Base-by-base conservation (phyloP, 2,329 filamentous ascomycete species). In the Sporothrix phasma region DNA sequence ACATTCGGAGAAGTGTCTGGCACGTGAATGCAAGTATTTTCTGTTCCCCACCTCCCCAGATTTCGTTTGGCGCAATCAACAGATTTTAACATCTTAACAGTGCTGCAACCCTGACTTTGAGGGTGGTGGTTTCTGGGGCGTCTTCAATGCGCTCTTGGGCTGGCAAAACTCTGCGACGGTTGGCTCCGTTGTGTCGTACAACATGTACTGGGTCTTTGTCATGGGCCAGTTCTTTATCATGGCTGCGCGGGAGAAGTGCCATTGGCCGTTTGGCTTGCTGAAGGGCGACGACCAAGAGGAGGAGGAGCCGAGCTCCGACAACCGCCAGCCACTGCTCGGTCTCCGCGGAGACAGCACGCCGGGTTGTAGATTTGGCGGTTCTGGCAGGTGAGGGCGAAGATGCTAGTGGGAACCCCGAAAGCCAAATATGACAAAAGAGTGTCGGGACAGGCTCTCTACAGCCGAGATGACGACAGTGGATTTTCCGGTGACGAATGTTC, bases 81-180 rank as follows among this genome's bases (percentile, higher is more conserved):
- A 37, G 3, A n/a, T n/a, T n/a, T 10, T 37, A 7, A 37, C 34
- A 8, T 37, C 2, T 37, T 5, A 22, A 22, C 66, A 89, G 85
- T 95, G 89, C 78, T 94, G 90, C 73, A 92, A 84, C 69, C 88
- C 90, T 0, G 76, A 85, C 59, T 75, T 88, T 51, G 86, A 90
- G 66, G 88, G 88, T n/a, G 67, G 67, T 19, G 86, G 87, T 43
- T 89, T 88, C 49, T 96, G 90, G 91, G 90, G 89, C 62, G 85
- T 96, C 68, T 90, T 96, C 80, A 94, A 95, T 70, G 86, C 89
- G 64, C 80, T 96, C 61, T 80, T 96, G 7, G 91, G 92, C 63
- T 96, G 92, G 92, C 84, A 86, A 66, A 96, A 96, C 76, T 90
- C 88, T 13, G 91, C 90, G 3, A 95, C 91, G 0, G 90, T 92